phyloP scores from a whole-genome alignment of 345 rosid genomes.

The Alliaria petiolata region DNA sequence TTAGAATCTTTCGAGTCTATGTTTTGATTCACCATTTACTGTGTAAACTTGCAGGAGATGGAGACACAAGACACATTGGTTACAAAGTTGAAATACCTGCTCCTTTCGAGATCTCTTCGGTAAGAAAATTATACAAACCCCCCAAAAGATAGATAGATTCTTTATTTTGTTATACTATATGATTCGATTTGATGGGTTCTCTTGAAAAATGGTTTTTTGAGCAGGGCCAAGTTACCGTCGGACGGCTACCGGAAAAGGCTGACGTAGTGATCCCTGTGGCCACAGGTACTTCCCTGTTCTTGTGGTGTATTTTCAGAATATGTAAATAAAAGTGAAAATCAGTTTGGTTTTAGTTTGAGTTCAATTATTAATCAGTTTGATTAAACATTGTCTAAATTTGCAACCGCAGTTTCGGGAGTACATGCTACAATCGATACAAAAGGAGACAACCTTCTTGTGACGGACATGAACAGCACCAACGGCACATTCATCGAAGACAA shows the following conservation, averaged over 20 bases:
- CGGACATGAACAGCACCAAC: slow-evolving; percentile 82
- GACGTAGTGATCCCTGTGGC: slow-evolving; percentile 90
- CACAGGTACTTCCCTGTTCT: slow-evolving; percentile 47
- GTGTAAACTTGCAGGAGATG: slow-evolving; percentile 53
- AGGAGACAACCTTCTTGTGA: slow-evolving; percentile 56
- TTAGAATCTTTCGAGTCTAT: background rate
- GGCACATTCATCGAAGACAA: slow-evolving; percentile 73
- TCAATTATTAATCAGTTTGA: no score
- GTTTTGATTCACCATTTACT: background rate
- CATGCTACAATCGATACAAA: slow-evolving; percentile 78
- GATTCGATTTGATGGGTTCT: background rate
- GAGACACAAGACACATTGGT: slow-evolving; percentile 81
- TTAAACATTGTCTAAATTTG: no score
- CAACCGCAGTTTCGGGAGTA: slow-evolving; percentile 56
- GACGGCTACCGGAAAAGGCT: slow-evolving; percentile 78
- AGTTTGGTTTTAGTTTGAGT: no score
- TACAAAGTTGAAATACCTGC: slow-evolving; percentile 67
- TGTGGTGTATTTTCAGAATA: background rate
- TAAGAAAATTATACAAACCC: slow-evolving; percentile 26
- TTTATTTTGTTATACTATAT: background rate
- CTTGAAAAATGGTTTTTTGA: background rate
- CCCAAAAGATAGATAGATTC: background rate
- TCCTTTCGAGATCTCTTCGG: slow-evolving; percentile 49
- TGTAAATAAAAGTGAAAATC: background rate
- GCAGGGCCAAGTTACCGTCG: slow-evolving; percentile 64